phyloP scores from a whole-genome alignment of 1,284 basidiomycete species.

The Fistulina hepatica region DNA sequence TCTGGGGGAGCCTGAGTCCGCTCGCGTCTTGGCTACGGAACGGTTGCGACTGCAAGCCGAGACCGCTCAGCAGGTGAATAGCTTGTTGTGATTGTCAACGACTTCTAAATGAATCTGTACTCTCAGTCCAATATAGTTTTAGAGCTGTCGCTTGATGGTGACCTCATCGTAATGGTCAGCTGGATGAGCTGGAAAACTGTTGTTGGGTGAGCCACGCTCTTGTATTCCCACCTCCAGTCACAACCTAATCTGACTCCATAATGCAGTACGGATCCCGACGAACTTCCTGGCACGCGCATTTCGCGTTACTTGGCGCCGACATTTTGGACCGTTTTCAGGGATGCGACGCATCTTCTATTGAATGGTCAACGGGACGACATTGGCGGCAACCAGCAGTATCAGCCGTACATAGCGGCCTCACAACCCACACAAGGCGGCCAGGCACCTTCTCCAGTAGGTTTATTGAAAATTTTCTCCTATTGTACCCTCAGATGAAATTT shows the following conservation, averaged over 20 bases:
- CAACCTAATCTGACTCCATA: slow-evolving; percentile 10
- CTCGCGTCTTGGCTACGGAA: slow-evolving; percentile 72
- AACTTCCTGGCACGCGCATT: slow-evolving; percentile 71
- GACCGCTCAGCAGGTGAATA: slow-evolving; percentile 86
- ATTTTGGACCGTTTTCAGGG: slow-evolving; percentile 81
- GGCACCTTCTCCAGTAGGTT: no score
- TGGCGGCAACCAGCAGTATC: no score
- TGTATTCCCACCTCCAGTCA: slow-evolving; percentile 10
- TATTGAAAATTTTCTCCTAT: no score
- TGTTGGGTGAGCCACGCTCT: slow-evolving; percentile 62
- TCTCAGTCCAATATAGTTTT: slow-evolving; percentile 94
- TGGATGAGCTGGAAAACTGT: slow-evolving; percentile 91
- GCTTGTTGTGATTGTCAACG: no score
- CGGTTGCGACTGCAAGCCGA: slow-evolving; percentile 81
- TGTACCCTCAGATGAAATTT: no score
- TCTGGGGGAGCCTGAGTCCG: slow-evolving; percentile 52
- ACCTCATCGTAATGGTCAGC: slow-evolving; percentile 89
- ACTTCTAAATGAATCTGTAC: no score
- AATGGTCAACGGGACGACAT: slow-evolving; percentile 91
- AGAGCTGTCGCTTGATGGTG: slow-evolving; percentile 89
- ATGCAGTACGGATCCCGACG: slow-evolving; percentile 75
- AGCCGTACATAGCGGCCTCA: no score
- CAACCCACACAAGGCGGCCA: no score
- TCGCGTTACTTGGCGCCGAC: slow-evolving; percentile 73
- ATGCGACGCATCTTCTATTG: slow-evolving; percentile 78